Conservation (phyloP, 768 basidiomycete species). For the Guyanaporus albipodus region DNA sequence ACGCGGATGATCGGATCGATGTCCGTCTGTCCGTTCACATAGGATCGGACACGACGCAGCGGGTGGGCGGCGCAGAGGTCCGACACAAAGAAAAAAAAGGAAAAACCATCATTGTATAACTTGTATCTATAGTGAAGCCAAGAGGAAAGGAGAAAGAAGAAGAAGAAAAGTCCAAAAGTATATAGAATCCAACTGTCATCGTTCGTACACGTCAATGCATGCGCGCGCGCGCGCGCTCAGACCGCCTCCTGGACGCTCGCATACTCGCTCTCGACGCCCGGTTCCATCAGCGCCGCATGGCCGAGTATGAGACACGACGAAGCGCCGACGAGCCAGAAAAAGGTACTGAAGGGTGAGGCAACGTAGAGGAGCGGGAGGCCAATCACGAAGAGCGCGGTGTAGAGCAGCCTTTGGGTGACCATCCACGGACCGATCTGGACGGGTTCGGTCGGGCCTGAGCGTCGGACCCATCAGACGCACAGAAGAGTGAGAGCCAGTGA, state of each 20-base stretch:
- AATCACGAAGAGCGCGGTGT: slow-evolving; percentile 85
- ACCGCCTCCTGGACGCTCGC: slow-evolving; percentile 69
- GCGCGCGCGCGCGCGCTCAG: too few relatives aligned
- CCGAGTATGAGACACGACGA: slow-evolving; percentile 79
- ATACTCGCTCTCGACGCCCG: slow-evolving; percentile 94
- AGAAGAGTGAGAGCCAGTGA: too few relatives aligned
- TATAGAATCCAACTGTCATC: too few relatives aligned
- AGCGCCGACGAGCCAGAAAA: slow-evolving; percentile 95
- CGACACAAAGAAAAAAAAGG: too few relatives aligned
- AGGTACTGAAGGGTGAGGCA: slow-evolving; percentile 69
- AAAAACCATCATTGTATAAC: too few relatives aligned
- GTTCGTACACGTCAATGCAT: too few relatives aligned
- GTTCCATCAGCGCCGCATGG: slow-evolving; percentile 88
- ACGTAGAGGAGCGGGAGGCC: slow-evolving; percentile 86
- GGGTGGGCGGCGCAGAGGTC: too few relatives aligned
- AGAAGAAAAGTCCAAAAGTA: background rate
- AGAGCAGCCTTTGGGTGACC: slow-evolving; percentile 87
- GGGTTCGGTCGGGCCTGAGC: slow-evolving; percentile 67
- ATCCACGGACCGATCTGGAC: slow-evolving; percentile 76
- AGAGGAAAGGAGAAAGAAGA: background rate
- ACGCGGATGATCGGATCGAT: too few relatives aligned
- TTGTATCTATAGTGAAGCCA: too few relatives aligned
- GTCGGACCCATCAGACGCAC: too few relatives aligned
- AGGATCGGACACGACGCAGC: too few relatives aligned
- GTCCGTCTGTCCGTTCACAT: too few relatives aligned